These are phyloP conservation scores for Hylodesmum podocarpum DNA, from an alignment of 306 rosid species.

Conservation along the genomic window DNA sequence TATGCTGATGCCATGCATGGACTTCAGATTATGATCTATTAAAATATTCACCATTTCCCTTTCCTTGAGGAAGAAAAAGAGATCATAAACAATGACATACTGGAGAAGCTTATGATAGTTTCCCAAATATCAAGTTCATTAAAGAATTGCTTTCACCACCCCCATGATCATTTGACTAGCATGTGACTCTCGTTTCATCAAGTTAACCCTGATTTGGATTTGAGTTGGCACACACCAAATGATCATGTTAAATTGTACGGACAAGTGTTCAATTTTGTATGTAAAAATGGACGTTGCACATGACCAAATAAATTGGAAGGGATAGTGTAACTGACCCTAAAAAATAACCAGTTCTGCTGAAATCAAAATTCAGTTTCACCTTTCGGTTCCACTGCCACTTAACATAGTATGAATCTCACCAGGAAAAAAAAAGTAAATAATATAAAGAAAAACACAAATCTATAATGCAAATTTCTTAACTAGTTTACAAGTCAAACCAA, in stretches of 20 bases:
- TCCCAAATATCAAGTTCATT: neutral
- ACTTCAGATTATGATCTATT: neutral
- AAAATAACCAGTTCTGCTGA: neutral
- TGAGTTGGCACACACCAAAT: neutral
- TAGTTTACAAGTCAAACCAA: constrained; percentile 2
- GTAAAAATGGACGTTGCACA: neutral
- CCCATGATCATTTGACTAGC: neutral
- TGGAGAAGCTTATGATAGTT: neutral
- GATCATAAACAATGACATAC: neutral
- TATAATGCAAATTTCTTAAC: neutral
- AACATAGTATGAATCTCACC: constrained; percentile 15
- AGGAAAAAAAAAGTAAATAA: neutral
- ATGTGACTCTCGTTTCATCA: neutral
- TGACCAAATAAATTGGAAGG: constrained; percentile 1
- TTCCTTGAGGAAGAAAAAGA: neutral
- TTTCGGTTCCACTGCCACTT: neutral
- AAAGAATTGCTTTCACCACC: neutral
- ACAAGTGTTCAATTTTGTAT: neutral
- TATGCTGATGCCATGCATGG: neutral
- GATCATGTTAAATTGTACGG: neutral
- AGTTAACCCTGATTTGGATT: neutral
- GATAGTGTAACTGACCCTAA: neutral
- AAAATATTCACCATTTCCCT: neutral
- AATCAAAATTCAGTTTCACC: constrained; percentile 6
- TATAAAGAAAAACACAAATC: constrained; percentile 3